phyloP scores from a whole-genome alignment of 768 basidiomycete species.

The Jaapia argillacea region DNA sequence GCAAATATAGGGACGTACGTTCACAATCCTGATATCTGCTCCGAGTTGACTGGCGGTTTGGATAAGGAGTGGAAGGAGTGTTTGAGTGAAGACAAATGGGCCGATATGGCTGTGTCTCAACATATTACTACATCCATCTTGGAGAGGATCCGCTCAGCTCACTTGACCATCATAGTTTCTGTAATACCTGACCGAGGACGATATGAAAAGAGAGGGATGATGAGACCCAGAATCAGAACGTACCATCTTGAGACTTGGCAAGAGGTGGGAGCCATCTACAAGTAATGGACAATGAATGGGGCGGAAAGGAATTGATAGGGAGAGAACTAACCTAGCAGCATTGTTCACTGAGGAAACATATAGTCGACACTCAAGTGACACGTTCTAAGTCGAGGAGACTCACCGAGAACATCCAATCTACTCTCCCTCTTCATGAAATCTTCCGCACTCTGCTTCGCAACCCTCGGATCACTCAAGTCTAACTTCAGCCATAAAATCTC shows the following conservation, averaged over 20 bases:
- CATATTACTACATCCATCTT: background rate
- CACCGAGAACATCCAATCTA: conserved; percentile 33
- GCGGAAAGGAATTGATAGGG: too few relatives aligned
- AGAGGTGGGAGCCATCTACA: too few relatives aligned
- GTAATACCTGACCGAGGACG: conserved; percentile 22
- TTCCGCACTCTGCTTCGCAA: conserved; percentile 23
- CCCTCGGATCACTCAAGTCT: conserved; percentile 27
- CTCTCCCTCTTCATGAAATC: conserved; percentile 27
- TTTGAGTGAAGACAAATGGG: conserved; percentile 44
- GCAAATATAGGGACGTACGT: conserved; percentile 30
- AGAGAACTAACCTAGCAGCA: conserved; percentile 35
- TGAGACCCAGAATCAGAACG: too few relatives aligned
- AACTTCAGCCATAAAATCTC: conserved; percentile 25
- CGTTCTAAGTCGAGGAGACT: too few relatives aligned
- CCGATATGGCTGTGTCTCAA: conserved; percentile 31
- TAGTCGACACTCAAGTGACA: too few relatives aligned
- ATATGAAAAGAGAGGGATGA: too few relatives aligned
- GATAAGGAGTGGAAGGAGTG: conserved; percentile 41
- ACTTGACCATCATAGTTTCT: conserved; percentile 36
- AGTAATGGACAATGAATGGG: too few relatives aligned
- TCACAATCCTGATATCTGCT: conserved; percentile 52
- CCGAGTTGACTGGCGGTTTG: conserved; percentile 34
- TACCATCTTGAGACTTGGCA: conserved; percentile 18
- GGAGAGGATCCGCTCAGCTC: conserved; percentile 7
- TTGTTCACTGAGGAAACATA: conserved; percentile 46